Conservation (phyloP, 768 basidiomycete genomes). For the Trametes meyenii region DNA sequence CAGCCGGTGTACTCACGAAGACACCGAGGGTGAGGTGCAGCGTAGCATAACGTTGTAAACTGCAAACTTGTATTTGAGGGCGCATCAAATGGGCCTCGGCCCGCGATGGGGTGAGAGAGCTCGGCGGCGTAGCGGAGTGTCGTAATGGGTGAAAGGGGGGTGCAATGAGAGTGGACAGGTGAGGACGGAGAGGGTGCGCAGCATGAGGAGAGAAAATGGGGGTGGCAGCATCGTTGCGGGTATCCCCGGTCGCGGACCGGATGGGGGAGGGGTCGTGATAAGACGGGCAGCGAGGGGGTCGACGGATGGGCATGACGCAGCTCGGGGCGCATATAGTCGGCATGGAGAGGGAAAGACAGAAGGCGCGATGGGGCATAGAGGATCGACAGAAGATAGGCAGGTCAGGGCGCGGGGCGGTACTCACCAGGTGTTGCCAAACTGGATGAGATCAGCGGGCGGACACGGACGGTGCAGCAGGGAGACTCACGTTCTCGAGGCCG, state of each 20-base stretch:
- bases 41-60: neutral
- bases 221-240: neutral
- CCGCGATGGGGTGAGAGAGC: neutral
- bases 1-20: neutral
- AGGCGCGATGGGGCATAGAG: neutral
- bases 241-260: neutral
- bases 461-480: conserved; percentile 1
- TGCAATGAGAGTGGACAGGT: neutral
- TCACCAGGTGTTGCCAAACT: conserved; percentile 98
- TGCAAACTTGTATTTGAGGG: neutral
- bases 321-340: neutral
- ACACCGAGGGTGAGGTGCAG: neutral
- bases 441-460: conserved; percentile 19
- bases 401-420: conserved; percentile 28
- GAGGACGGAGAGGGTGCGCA: neutral
- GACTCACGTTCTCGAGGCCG: conserved; percentile 94
- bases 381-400: neutral
- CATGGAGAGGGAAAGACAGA: neutral
- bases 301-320: neutral
- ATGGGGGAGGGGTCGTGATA: neutral
- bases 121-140: neutral
- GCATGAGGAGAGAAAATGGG: neutral
- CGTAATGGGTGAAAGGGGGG: neutral
- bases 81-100: neutral
- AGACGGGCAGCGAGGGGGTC: neutral